Base-by-base conservation (phyloP, 2,329 filamentous ascomycete species). In the Hypoxylon sp. region DNA sequence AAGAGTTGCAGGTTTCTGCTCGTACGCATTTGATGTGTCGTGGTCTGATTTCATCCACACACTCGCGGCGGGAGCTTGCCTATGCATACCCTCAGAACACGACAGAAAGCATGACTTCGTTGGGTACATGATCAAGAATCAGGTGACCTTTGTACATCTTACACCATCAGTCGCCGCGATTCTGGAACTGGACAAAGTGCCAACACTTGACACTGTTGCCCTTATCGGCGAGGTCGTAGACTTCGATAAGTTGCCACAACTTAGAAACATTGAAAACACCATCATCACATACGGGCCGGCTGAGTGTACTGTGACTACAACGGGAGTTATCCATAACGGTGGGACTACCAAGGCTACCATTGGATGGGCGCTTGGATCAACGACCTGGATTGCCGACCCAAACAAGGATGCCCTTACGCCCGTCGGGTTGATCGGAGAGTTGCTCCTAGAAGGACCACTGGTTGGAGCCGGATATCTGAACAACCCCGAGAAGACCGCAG, bases 391-490 rank as follows among this genome's bases (percentile, higher is more conserved):
- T 61, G 60, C 23, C 38, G 43, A 49, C 30, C 67, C 17, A 46
- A 34, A 30, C 25, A 25, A 25, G 25, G 25, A 25, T 25, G 25
- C 25, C 25, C 60, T 72, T 25, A 45, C 53, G 5, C 62, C 72
- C 9, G 28, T 73, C 7, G 71, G 71, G 9, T 25, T 50, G 7
- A 57, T 73, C 23, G 73, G 72, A 13, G 72, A 74, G 57, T 56
- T 74, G 32, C 55, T 63, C 30, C 30, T 73, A 6, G 63, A 64
- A 32, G 72, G 72, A 3, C 80, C 80, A 14, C 75, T 76, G 5
- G 75, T 83, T 46, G 80, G 80, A 38, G 73, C 78, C 56, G 80
- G 80, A 56, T 83, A 83, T 60, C 71, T 80, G 32, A 80, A 81
- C 61, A 79, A 82, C 21, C 74, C 72, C 1, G 71, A 76, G 60